A percentile compares a stretch with the other conserved stretches of the same genome.
These are phyloP conservation scores for Mallotus nudiflorus DNA, from an alignment of 345 rosid genomes.

Conservation along the genomic window DNA sequence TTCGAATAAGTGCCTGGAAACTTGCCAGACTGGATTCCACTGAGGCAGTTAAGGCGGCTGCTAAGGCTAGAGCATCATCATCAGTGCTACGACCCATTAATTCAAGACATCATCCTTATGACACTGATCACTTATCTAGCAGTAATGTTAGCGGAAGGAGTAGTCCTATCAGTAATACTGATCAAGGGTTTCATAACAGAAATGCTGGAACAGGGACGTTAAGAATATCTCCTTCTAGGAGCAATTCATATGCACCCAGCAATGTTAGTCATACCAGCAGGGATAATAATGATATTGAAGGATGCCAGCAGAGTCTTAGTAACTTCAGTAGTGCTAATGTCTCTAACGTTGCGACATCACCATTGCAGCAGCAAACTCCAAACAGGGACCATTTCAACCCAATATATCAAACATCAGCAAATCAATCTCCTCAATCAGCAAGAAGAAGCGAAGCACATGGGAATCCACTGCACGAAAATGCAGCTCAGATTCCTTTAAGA, in stretches of 20 bases:
- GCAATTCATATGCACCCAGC: constrained; percentile 52
- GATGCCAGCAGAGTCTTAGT: constrained; percentile 54
- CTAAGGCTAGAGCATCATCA: constrained; percentile 89
- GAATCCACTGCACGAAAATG: constrained; percentile 24
- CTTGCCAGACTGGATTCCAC: constrained; percentile 79
- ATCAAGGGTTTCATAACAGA: constrained; percentile 44
- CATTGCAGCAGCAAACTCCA: constrained; percentile 41
- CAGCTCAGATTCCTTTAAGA: constrained; percentile 35
- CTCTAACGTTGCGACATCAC: constrained; percentile 45
- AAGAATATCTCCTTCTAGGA: constrained; percentile 32
- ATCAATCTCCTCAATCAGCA: constrained; percentile 68
- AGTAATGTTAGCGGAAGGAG: constrained; percentile 75
- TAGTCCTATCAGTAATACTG: constrained; percentile 65
- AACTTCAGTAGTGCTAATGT: constrained; percentile 59
- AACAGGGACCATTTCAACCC: constrained; percentile 78
- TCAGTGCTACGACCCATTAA: constrained; percentile 76
- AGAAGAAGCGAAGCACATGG: constrained; percentile 38
- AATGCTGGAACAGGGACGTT: constrained; percentile 39
- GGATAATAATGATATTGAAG: constrained; percentile 56
- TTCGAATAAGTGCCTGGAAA: constrained; percentile 91
- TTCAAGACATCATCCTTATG: constrained; percentile 54
- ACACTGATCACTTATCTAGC: constrained; percentile 51
- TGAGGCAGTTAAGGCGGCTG: constrained; percentile 81
- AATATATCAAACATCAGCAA: constrained; percentile 55
- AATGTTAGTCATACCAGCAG: constrained; percentile 55